phyloP scores from a whole-genome alignment of 129 eudicot genomes.

The Tagetes erecta region DNA sequence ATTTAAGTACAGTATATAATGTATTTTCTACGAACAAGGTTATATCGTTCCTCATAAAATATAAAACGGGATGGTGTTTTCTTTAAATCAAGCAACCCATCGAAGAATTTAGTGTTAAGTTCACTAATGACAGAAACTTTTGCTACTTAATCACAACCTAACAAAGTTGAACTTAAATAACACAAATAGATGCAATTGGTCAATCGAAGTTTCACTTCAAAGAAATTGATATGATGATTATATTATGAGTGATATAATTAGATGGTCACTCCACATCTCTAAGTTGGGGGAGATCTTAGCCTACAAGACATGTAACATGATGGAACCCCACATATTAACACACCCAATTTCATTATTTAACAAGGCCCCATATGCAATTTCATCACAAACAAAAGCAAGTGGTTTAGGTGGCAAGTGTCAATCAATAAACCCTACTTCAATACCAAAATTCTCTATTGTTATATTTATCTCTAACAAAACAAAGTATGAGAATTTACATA shows the following conservation, averaged over 20 bases:
- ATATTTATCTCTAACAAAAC: not conserved
- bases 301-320: slow-evolving; percentile 35
- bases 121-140: not conserved
- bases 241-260: slow-evolving; percentile 25
- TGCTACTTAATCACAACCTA: not conserved
- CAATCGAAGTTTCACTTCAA: slow-evolving; percentile 39
- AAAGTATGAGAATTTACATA: not conserved
- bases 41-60: too few species aligned
- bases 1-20: too few species aligned
- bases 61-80: too few species aligned
- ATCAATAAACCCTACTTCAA: slow-evolving; percentile 29
- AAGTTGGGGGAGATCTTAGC: slow-evolving; percentile 34
- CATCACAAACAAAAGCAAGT: slow-evolving; percentile 29
- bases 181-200: slow-evolving; percentile 28
- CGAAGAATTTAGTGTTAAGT: not conserved
- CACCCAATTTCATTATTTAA: slow-evolving; percentile 17
- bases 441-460: not conserved
- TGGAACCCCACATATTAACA: slow-evolving; percentile 28
- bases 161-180: slow-evolving; percentile 6
- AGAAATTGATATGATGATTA: slow-evolving; percentile 32
- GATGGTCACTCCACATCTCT: slow-evolving; percentile 39
- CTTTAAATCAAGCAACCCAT: not conserved
- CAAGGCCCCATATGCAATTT: slow-evolving; percentile 26
- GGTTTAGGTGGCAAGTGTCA: slow-evolving; percentile 31
- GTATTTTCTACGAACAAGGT: too few species aligned